Percentiles rank a stretch among this genome's conserved stretches.
phyloP scores from a whole-genome alignment of 2,329 filamentous ascomycete genomes.

The Ramularia collo-cygni region DNA sequence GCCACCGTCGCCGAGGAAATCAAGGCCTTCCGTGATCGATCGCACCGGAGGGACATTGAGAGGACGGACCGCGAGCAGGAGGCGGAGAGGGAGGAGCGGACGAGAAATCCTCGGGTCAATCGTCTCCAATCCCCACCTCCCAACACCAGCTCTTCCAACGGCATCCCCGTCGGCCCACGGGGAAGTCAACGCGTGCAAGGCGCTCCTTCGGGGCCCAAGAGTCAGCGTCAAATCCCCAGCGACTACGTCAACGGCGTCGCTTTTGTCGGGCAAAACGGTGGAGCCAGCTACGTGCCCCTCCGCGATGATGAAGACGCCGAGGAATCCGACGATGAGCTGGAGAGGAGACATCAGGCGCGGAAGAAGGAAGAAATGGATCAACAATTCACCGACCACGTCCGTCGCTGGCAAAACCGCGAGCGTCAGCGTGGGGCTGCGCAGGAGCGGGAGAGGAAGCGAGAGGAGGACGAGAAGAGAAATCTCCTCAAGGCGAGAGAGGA shows the following conservation, averaged over 20 bases:
- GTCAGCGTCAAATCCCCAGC: slow-evolving; percentile 54
- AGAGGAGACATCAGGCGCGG: slow-evolving; percentile 63
- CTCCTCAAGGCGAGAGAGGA: slow-evolving; percentile 57
- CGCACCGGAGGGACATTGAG: slow-evolving; percentile 81
- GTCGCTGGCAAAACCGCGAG: slow-evolving; percentile 86
- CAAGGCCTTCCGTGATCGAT: slow-evolving; percentile 85
- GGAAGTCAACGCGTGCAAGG: slow-evolving; percentile 57
- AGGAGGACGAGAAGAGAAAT: slow-evolving; percentile 65
- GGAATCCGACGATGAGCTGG: slow-evolving; percentile 79
- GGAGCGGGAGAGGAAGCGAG: slow-evolving; percentile 74
- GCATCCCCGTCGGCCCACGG: slow-evolving; percentile 68
- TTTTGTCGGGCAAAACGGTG: slow-evolving; percentile 63
- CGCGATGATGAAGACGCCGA: slow-evolving; percentile 81
- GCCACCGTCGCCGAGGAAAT: slow-evolving; percentile 94
- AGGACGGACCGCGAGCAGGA: slow-evolving; percentile 84
- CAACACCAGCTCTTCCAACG: slow-evolving; percentile 60
- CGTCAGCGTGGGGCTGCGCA: slow-evolving; percentile 74
- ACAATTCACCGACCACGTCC: slow-evolving; percentile 74
- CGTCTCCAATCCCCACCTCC: slow-evolving; percentile 65
- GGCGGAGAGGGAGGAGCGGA: slow-evolving; percentile 76
- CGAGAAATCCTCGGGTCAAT: slow-evolving; percentile 59
- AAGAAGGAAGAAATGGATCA: slow-evolving; percentile 71
- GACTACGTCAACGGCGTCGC: slow-evolving; percentile 71
- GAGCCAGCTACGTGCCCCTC: slow-evolving; percentile 36
- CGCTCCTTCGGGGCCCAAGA: slow-evolving; percentile 66